A percentile compares a stretch with the other conserved stretches of the same genome.
Conservation (phyloP, 2,329 filamentous ascomycete species). For the Penicillium sp. region DNA sequence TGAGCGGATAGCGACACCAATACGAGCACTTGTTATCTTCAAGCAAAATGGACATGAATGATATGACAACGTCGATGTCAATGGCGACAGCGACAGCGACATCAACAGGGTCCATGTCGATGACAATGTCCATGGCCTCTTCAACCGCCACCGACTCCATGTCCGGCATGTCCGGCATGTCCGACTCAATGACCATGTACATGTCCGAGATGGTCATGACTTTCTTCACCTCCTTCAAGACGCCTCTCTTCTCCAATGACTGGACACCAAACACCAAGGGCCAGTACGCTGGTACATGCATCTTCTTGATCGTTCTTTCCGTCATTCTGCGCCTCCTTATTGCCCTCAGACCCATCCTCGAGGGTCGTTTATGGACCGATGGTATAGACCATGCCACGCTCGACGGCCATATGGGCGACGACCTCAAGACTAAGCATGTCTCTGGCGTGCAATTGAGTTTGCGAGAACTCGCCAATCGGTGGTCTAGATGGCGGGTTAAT, state of each 20-base stretch:
- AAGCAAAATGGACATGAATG: slow-evolving; percentile 16
- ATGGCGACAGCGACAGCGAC: slow-evolving; percentile 4
- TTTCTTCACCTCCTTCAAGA: slow-evolving; percentile 53
- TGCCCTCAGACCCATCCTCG: slow-evolving; percentile 57
- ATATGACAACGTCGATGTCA: slow-evolving; percentile 12
- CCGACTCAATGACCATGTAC: slow-evolving; percentile 13
- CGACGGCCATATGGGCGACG: background rate
- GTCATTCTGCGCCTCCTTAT: slow-evolving; percentile 63
- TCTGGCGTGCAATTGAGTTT: slow-evolving; percentile 10
- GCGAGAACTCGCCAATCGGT: slow-evolving; percentile 17
- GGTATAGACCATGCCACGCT: slow-evolving; percentile 7
- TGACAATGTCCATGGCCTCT: slow-evolving; percentile 8
- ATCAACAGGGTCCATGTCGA: slow-evolving; percentile 10
- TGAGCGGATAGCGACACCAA: background rate
- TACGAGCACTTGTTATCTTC: background rate
- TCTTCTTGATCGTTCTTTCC: slow-evolving; percentile 76
- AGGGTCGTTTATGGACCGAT: slow-evolving; percentile 33
- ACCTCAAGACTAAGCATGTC: background rate
- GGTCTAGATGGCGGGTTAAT: slow-evolving; percentile 62
- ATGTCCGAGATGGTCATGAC: slow-evolving; percentile 25
- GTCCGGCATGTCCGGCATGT: slow-evolving; percentile 4
- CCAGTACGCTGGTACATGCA: slow-evolving; percentile 78
- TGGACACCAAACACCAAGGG: slow-evolving; percentile 69
- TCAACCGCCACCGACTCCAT: slow-evolving; percentile 6
- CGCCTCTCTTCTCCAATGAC: slow-evolving; percentile 58